A percentile compares a stretch with the other conserved stretches of the same genome.
Evolutionary conservation across 1,139 yeast species (phyloP).

Genomic region (Saccharomyces hybrid): DNA sequence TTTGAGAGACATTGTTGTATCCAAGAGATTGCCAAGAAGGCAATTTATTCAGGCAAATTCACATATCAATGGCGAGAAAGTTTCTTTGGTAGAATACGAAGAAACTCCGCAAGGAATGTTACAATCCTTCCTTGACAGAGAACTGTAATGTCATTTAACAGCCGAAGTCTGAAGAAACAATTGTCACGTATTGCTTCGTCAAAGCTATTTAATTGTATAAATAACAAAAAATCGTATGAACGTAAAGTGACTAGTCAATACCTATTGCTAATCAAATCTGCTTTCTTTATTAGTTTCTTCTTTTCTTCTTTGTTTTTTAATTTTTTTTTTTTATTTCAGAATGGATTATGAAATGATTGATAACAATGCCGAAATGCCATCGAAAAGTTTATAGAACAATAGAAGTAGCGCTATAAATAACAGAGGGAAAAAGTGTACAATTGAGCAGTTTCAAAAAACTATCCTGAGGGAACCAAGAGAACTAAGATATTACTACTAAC

Average conservation of each 20-base stretch:
- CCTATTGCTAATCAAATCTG: not conserved
- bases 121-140: constrained; percentile 65
- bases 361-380: not conserved
- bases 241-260: not conserved
- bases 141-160: constrained; percentile 11
- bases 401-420: not conserved
- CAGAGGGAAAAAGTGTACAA: not conserved
- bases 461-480: not conserved
- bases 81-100: constrained; percentile 60
- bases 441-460: not conserved
- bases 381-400: not conserved
- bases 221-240: not conserved
- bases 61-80: constrained; percentile 35
- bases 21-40: constrained; percentile 71
- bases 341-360: not conserved
- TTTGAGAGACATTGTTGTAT: constrained; percentile 60
- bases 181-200: not conserved
- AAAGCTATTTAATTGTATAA: not conserved
- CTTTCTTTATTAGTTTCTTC: not conserved
- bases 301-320: not conserved
- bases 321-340: not conserved
- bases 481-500: not conserved
- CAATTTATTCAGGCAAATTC: constrained; percentile 74
- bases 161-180: not conserved
- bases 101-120: constrained; percentile 74